Evolutionary conservation across 1,284 basidiomycete genomes (phyloP), one percentile per base, ranked within the genome.

Genomic region (Peniophora sp.): DNA sequence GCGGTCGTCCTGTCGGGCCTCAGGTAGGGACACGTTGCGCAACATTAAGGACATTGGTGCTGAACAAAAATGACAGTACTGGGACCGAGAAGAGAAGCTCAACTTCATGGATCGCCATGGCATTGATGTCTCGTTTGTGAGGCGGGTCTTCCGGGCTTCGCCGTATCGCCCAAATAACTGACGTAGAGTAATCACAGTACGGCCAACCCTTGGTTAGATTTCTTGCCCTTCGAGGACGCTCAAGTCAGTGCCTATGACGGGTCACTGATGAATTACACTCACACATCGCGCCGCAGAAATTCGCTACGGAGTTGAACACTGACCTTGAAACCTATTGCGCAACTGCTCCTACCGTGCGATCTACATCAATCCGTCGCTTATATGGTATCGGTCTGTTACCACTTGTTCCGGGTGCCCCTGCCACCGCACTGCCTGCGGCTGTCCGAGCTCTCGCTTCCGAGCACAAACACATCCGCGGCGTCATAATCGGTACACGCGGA

Each of bases 171-270:
- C 36, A 24, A 47, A 49, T 57, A 47, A 56, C 47, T 35, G 1
- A 32, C 48, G 14, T 47, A 34, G 6, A 12, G 24, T 9, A 47
- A 36, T 3, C 52, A 52, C 54, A 81, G 88, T 63, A 76, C 85
- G 14, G 91, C 91, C 24, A 92, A 93, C 60, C 89, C 91, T 12
- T 93, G 91, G 90, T 75, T 93, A 22, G 90, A 93, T 64, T 92
- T 91, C 62, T 73, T 93, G 24, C 64, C 83, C 3, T 75, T 86
- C 8, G 60, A 75, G n/a, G 77, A 83, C 47, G 91, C 91, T 32
- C 27, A 32, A 12, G 27, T 32, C 12, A 32, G 27, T 32, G 27
- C 12, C 27, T 32, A 12, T 6, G 6, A 32, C 12, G 27, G 12
- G 27, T 32, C 12, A 32, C 6, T 12, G 27, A 12, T 32, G 27